Conservation (phyloP, 1,284 basidiomycete genomes). For the Naganishia cerealis region DNA sequence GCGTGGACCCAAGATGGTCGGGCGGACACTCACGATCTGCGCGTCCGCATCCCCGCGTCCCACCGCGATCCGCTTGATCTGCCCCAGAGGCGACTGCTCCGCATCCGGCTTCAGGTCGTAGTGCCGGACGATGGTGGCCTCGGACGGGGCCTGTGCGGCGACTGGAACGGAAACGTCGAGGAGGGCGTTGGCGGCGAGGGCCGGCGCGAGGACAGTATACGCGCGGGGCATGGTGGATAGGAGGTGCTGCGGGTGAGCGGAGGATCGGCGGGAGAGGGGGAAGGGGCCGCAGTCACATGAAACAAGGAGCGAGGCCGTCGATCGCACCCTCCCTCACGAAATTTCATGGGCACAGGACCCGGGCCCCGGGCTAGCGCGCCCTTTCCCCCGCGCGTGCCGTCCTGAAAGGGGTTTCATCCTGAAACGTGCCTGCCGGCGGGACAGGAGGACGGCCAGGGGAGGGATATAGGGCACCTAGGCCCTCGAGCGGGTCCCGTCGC, state of each 20-base stretch:
- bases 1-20: too few relatives aligned
- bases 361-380: conserved; percentile 2
- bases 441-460: not conserved
- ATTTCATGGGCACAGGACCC: not conserved
- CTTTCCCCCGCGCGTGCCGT: not conserved
- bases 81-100: conserved; percentile 41
- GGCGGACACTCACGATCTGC: conserved; percentile 6
- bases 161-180: conserved; percentile 48
- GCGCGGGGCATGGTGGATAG: conserved; percentile 39
- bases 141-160: conserved; percentile 33
- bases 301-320: not conserved
- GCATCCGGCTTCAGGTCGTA: conserved; percentile 37
- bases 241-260: not conserved
- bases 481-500: not conserved
- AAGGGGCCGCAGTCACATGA: not conserved
- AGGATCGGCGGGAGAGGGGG: not conserved
- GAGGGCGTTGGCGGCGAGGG: conserved; percentile 49
- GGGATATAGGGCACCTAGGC: not conserved
- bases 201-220: conserved; percentile 49
- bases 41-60: conserved; percentile 30
- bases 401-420: conserved; percentile 2
- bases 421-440: conserved; percentile 10
- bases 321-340: conserved; percentile 17
- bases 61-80: conserved; percentile 43
- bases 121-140: conserved; percentile 47